Evolutionary conservation across 2,329 filamentous ascomycete species (phyloP).

Genomic region (Pseudogymnoascus destructans): DNA sequence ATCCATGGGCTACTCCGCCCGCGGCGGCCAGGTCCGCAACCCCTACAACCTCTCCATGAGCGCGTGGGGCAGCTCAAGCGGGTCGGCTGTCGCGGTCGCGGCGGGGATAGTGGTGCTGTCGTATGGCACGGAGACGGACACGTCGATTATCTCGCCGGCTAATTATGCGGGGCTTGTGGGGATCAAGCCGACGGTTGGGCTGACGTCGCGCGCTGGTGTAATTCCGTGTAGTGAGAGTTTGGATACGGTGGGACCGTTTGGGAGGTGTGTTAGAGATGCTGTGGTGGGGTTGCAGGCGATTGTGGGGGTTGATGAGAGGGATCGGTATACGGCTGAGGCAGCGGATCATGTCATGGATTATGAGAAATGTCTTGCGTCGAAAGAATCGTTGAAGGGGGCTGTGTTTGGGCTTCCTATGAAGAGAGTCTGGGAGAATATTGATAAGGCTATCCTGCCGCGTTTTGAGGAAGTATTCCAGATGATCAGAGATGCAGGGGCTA

Average conservation of each 20-base stretch:
- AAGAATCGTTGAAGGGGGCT: conserved; percentile 5
- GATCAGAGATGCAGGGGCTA: conserved; percentile 9
- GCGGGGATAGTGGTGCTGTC: conserved; percentile 23
- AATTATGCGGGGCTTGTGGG: conserved; percentile 47
- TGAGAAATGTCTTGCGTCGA: conserved; percentile 10
- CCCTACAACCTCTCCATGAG: conserved; percentile 48
- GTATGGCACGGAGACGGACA: conserved; percentile 49
- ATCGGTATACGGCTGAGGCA: conserved; percentile 44
- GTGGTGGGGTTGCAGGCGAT: conserved; percentile 47
- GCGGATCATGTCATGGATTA: not conserved
- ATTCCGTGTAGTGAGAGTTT: conserved; percentile 49
- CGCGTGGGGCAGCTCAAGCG: conserved; percentile 45
- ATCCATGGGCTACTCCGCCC: conserved; percentile 48
- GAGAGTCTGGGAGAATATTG: conserved; percentile 6
- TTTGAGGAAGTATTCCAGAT: not conserved
- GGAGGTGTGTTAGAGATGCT: conserved; percentile 51
- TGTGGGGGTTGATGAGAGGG: conserved; percentile 40
- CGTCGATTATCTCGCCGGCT: conserved; percentile 47
- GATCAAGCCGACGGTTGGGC: conserved; percentile 53
- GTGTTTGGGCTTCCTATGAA: conserved; percentile 9
- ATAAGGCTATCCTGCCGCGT: not conserved
- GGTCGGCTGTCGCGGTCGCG: conserved; percentile 42
- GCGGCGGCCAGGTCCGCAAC: conserved; percentile 46
- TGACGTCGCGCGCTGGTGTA: conserved; percentile 47
- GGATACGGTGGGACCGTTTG: conserved; percentile 53